Evolutionary conservation across 495 filamentous ascomycete genomes (phyloP).

Genomic region (Xylaria longipes): DNA sequence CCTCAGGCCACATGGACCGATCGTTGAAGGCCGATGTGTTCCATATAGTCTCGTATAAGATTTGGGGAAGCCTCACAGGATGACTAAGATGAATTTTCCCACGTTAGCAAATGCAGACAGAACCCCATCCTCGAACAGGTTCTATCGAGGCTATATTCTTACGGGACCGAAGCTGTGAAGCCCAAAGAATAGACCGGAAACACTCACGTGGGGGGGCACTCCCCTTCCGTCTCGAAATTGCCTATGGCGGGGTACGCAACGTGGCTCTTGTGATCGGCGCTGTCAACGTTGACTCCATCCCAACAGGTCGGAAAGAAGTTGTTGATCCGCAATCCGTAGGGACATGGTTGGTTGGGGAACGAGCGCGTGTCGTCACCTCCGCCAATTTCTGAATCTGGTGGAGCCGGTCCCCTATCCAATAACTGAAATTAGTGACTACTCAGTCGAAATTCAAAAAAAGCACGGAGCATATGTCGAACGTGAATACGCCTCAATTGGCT

Average conservation of each 20-base stretch:
- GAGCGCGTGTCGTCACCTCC: constrained; percentile 33
- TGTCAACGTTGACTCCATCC: constrained; percentile 41
- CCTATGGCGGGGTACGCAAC: neutral
- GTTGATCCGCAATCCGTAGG: constrained; percentile 46
- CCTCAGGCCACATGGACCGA: constrained; percentile 48
- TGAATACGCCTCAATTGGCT: neutral
- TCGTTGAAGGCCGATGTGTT: constrained; percentile 44
- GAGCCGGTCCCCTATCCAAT: neutral
- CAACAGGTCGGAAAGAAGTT: constrained; percentile 39
- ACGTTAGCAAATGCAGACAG: constrained; percentile 23
- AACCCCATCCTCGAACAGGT: neutral
- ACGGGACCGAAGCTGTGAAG: neutral
- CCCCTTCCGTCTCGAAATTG: neutral
- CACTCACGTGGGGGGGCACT: neutral
- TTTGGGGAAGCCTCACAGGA: constrained; percentile 40
- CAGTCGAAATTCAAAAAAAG: neutral
- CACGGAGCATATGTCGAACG: neutral
- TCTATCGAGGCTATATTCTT: neutral
- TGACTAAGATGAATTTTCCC: constrained; percentile 40
- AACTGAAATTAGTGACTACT: neutral
- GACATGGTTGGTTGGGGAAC: constrained; percentile 42
- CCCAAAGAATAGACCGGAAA: neutral
- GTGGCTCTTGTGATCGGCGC: neutral
- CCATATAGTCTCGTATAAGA: constrained; percentile 46
- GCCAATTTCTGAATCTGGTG: neutral